These are phyloP conservation scores for Ceratobasidium sp. DNA, from an alignment of 1,284 basidiomycete genomes.

Conservation along the genomic window DNA sequence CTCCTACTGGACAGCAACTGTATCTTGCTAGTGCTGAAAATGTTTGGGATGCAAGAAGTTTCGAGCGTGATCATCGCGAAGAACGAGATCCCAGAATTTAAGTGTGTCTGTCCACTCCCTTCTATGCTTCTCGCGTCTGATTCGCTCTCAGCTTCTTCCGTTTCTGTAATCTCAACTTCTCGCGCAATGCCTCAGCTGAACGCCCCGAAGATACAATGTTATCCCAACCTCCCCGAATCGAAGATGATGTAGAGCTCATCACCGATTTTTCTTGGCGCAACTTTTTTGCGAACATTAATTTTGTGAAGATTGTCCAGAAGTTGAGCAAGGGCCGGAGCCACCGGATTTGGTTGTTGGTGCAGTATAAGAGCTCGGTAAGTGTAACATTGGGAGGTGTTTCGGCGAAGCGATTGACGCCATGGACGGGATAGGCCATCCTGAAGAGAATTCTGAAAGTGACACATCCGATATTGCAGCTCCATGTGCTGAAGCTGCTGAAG, in stretches of 20 bases:
- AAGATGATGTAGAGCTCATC: conserved; percentile 90
- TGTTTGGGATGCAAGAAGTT: conserved; percentile 97
- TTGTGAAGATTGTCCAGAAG: conserved; percentile 98
- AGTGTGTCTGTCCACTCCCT: conserved; percentile 63
- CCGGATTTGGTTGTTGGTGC: conserved; percentile 94
- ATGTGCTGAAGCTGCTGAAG: conserved; percentile 98
- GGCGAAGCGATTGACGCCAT: conserved; percentile 45
- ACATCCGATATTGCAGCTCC: conserved; percentile 93
- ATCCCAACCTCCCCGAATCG: conserved; percentile 58
- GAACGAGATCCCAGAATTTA: conserved; percentile 88
- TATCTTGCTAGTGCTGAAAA: conserved; percentile 92
- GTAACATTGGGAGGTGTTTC: conserved; percentile 18
- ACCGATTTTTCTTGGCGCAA: conserved; percentile 98
- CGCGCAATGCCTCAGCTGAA: conserved; percentile 61
- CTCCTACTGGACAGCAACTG: conserved; percentile 96
- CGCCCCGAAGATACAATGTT: conserved; percentile 63
- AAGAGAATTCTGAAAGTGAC: conserved; percentile 95
- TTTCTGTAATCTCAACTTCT: conserved; percentile 84
- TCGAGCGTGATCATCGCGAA: conserved; percentile 83
- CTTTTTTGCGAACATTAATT: conserved; percentile 98
- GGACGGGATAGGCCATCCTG: conserved; percentile 77
- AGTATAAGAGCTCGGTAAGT: conserved; percentile 96
- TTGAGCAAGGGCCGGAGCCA: conserved; percentile 95
- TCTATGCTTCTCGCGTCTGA: conserved; percentile 21
- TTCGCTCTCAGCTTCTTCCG: conserved; percentile 83